Percentiles rank a stretch among this genome's conserved stretches.
These are phyloP conservation scores for Coemansia sp. DNA, from an alignment of 192 early-diverging fungal genomes.

Conservation along the genomic window DNA sequence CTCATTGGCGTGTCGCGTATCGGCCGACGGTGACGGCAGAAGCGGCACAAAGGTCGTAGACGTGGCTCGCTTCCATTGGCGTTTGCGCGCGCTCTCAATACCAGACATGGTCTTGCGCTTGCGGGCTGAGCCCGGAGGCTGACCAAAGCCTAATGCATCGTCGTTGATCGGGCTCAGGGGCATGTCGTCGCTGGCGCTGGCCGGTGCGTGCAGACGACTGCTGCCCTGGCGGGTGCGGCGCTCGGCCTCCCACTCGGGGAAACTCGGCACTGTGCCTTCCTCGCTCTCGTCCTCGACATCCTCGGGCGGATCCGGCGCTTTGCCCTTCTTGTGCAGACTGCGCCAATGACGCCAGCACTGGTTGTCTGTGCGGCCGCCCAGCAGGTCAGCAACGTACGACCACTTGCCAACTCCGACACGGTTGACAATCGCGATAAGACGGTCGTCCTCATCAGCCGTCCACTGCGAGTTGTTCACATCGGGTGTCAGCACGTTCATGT, in stretches of 20 bases:
- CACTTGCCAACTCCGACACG: constrained; percentile 58
- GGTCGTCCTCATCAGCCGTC: constrained; percentile 55
- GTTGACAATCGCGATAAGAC: constrained; percentile 44
- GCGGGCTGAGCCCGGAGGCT: constrained; percentile 42
- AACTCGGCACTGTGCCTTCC: constrained; percentile 51
- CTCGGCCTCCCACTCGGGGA: constrained; percentile 55
- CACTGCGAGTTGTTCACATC: constrained; percentile 60
- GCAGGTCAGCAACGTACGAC: constrained; percentile 56
- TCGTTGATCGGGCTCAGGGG: constrained; percentile 15
- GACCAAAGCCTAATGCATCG: constrained; percentile 12
- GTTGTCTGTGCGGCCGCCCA: constrained; percentile 59
- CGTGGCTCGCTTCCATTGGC: constrained; percentile 57
- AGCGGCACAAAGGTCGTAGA: constrained; percentile 51
- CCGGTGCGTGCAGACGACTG: background rate
- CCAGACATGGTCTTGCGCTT: constrained; percentile 55
- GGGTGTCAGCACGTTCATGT: constrained; percentile 67
- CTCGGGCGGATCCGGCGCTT: constrained; percentile 50
- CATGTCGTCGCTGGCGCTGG: constrained; percentile 8
- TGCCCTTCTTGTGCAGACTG: constrained; percentile 53
- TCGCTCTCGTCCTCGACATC: constrained; percentile 35
- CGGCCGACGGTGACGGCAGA: constrained; percentile 28
- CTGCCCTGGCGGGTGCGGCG: constrained; percentile 22
- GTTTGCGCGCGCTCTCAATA: constrained; percentile 55
- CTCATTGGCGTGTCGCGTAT: constrained; percentile 2
- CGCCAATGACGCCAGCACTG: constrained; percentile 58